phyloP scores from a whole-genome alignment of 768 basidiomycete species.

The Lactarius sanguifluus region DNA sequence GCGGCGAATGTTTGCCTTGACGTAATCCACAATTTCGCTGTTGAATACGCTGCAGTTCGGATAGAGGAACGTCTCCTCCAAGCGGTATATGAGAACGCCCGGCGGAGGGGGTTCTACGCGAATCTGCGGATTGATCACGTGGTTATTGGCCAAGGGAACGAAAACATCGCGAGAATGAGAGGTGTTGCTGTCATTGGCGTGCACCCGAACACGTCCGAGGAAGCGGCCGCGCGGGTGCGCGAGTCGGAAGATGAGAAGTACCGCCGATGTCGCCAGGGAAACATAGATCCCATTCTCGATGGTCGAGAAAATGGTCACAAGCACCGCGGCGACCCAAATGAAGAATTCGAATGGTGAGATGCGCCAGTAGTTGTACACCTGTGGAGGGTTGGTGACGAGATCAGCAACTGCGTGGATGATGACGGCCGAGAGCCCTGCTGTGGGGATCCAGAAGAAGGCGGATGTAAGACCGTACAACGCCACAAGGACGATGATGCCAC shows the following conservation, averaged over 20 bases:
- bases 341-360: constrained; percentile 90
- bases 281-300: constrained; percentile 94
- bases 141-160: constrained; percentile 63
- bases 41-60: constrained; percentile 74
- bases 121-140: constrained; percentile 65
- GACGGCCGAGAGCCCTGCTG: constrained; percentile 80
- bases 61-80: constrained; percentile 88
- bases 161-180: constrained; percentile 69
- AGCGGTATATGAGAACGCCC: constrained; percentile 88
- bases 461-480: constrained; percentile 92
- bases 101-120: constrained; percentile 76
- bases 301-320: constrained; percentile 88
- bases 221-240: constrained; percentile 88
- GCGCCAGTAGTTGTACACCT: constrained; percentile 90
- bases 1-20: constrained; percentile 72
- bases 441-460: constrained; percentile 90
- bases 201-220: constrained; percentile 80
- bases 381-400: constrained; percentile 80
- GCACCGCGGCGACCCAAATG: constrained; percentile 83
- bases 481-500: constrained; percentile 86
- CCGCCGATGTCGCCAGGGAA: constrained; percentile 76
- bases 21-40: constrained; percentile 72
- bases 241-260: constrained; percentile 78
- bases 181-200: constrained; percentile 35
- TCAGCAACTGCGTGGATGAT: constrained; percentile 93